Percentiles rank a stretch among this genome's conserved stretches.
Conservation (phyloP, 495 filamentous ascomycete species). For the Neohortaea acidophila region DNA sequence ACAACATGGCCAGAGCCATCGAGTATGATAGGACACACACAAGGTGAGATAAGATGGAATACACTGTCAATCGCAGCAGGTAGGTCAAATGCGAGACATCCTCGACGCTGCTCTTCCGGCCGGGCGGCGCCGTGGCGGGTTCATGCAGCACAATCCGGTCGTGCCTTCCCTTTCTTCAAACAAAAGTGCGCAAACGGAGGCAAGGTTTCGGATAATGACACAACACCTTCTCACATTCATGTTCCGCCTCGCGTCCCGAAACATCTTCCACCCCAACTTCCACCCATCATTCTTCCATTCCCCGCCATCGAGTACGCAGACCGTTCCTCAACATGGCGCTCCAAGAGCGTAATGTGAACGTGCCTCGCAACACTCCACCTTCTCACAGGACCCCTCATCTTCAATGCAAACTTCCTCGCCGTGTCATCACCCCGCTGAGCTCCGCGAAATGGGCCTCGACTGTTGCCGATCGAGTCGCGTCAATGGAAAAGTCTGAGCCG, state of each 20-base stretch:
- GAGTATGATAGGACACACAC: no score
- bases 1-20: no score
- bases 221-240: neutral
- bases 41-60: no score
- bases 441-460: neutral
- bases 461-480: neutral
- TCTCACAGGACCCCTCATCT: neutral
- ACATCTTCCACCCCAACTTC: conserved; percentile 1
- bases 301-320: neutral
- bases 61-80: no score
- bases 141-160: neutral
- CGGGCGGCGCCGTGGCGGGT: neutral
- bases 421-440: conserved; percentile 1
- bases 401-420: conserved; percentile 11
- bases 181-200: neutral
- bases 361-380: conserved; percentile 4
- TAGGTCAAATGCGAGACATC: no score
- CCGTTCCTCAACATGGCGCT: conserved; percentile 13
- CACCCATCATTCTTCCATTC: neutral
- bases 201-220: neutral
- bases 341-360: conserved; percentile 12
- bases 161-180: neutral
- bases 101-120: no score
- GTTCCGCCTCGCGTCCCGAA: neutral
- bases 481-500: neutral